Base-by-base conservation (phyloP, 345 rosid genomes). In the Psidium guajava region DNA sequence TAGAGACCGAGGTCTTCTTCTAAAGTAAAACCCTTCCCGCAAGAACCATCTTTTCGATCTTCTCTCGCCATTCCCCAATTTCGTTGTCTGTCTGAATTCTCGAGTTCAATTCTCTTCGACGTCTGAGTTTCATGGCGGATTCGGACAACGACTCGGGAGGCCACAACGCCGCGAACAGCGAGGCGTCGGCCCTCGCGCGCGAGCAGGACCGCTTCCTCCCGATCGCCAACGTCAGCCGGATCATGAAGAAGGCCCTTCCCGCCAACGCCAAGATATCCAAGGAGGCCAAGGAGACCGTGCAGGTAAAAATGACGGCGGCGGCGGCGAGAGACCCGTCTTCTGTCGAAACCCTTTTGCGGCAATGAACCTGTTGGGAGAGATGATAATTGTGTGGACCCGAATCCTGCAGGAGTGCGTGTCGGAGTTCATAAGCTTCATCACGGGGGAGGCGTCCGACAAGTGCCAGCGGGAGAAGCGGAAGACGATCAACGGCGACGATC, bases 401-500 rank as follows among this genome's bases (percentile, higher is more conserved):
- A 69, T 69, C 47, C 42, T 69, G 77, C 77, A 92, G 82, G 94
- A 92, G 91, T 92, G 94, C 61, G 94, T 92, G 21, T 92, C 93
- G 27, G 93, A 92, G 90, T 92, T 92, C 90, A 92, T 92, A 59
- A 92, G 93, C 88, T 92, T 92, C 87, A 89, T 92, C 42, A 92
- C 94, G 5, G 93, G 94, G 5, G 94, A 91, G 86, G 94, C 94
- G 6, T 92, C 92, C 2, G 94, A 92, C 54, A 92, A 92, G 92
- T 92, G 93, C 83, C 92, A 91, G 87, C 83, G 91, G 24, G 94
- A 92, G 89, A 92, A 92, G 90, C 74, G 94, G 92, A 92, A 92
- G 93, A 92, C 94, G n/a, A 89, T 92, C 89, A 92, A 92, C 91
- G 94, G 94, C 1, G 94, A 92, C 80, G 94, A 92, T 88, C 92